Base-by-base conservation (phyloP, 768 basidiomycete genomes). In the Boletus sp. region DNA sequence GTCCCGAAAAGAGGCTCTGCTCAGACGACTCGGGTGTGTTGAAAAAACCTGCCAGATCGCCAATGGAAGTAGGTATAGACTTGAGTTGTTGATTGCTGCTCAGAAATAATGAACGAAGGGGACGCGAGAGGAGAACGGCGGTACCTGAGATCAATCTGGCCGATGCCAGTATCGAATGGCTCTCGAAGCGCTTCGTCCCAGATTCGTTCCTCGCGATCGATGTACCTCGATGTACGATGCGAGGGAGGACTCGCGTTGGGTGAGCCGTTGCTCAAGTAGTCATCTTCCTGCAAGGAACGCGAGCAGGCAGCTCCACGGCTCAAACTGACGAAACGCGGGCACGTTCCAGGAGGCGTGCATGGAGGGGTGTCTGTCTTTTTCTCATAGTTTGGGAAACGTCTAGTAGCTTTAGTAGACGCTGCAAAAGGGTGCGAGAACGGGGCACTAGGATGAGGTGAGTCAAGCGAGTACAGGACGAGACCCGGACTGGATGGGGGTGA, bases 141-240 rank as follows among this genome's bases (percentile, higher is more conserved):
- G 47, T 67, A 86, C 87, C 76, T 77, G n/a, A 89, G 72, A 50
- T 80, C 74, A 52, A 89, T 78, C 47, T 73, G 71, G 9, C 83
- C 80, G 50, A 78, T 70, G 4, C 77, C 80, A 4, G 71, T 73
- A 54, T 84, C 79, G 29, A 85, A 73, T 0, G 79, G 77, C 15
- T 64, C 63, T 0, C 69, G 67, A 41, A 79, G 73, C 1, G 77
- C 80, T 7, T 73, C 69, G 2, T 82, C 82, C 83, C 83, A 86
- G 8, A 80, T 66, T 1, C 62, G 62, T 29, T 67, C 72, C 45
- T 78, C 77, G 12, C 60, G 61, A 45, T 74, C 70, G 4, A 66
- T 24, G 45, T 71, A 63, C 47, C 48, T 47, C 29, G 47, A 58
- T 7, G 63, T 67, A 40, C 56, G 59, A 44, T 61, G 55, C 4